Evolutionary conservation across 352 stramenopile genomes (phyloP), one percentile per base, ranked within the genome.

Genomic region (Phytophthora hybrid): DNA sequence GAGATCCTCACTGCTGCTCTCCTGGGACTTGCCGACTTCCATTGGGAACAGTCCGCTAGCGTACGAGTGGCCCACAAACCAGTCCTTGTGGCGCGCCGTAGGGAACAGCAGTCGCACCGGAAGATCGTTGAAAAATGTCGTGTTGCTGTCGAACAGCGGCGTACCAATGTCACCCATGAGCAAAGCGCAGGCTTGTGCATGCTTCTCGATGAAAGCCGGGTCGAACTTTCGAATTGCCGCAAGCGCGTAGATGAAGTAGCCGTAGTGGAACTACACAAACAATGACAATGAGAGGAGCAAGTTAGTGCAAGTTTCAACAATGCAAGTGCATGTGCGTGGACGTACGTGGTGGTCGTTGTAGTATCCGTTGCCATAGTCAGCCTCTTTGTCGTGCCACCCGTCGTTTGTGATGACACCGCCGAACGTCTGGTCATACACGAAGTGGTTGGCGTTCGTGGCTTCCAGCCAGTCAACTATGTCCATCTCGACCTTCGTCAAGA

Each of bases 61-160:
- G 83, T 98, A 99, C 59, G 94, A 98, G 73, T 99, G 96, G 37
- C 95, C 96, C 54, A 98, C 88, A 81, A 97, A 99, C 91, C 95
- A 99, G 63, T 98, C 97, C 80, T 98, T 98, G 76, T 99, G 94
- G 14, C 97, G 82, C 29, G 94, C 89, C 5, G 93, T 80, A 7
- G 96, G 94, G 62, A 92, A 99, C 83, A 92, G 78, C 32, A 80
- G 61, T 29, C 71, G 75, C 11, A 80, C 80, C 1, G 84, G 84
- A 9, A 93, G 77, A 59, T 85, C 73, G 39, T 74, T 66, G 41
- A 91, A 83, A 73, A 93, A 92, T 32, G 76, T 67, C 9, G 84
- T 89, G 9, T 80, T 59, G 32, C 63, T 74, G 46, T 75, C 65
- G n/a, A 83, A 53, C 14, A 91, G 58, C 10, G 86, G 86, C 9